These are phyloP conservation scores for Teratosphaeriaceae sp. DNA, from an alignment of 2,329 filamentous ascomycete genomes.

Conservation along the genomic window DNA sequence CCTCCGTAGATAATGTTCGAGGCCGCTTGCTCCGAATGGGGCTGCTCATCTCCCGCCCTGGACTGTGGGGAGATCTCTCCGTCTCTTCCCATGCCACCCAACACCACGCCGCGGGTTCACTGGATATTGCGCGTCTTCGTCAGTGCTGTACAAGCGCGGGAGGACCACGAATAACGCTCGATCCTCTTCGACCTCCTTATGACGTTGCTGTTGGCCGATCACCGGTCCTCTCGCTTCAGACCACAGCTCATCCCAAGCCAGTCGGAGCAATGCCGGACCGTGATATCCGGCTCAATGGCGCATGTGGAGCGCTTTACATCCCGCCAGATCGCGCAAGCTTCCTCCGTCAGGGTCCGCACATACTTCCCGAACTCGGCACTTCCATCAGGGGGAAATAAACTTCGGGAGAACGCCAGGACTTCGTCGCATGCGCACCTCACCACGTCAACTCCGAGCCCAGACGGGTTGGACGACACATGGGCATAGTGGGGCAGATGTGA, in stretches of 20 bases:
- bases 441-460: too few relatives aligned
- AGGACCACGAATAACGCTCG: neutral
- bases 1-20: too few relatives aligned
- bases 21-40: too few relatives aligned
- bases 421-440: too few relatives aligned
- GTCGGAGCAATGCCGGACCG: neutral
- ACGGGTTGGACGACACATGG: constrained; percentile 94
- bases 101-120: neutral
- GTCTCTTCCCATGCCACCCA: neutral
- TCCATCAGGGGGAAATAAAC: too few relatives aligned
- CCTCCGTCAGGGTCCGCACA: neutral
- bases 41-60: too few relatives aligned
- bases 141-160: neutral
- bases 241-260: neutral
- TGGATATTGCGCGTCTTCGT: neutral
- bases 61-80: too few relatives aligned
- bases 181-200: neutral
- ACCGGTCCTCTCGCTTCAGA: neutral
- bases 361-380: neutral
- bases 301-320: neutral
- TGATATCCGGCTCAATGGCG: neutral
- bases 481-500: constrained; percentile 84
- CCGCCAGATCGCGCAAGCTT: neutral
- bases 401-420: too few relatives aligned
- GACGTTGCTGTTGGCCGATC: neutral